Evolutionary conservation across 805 yeast species (phyloP).

Genomic region (Candida peoriensis): DNA sequence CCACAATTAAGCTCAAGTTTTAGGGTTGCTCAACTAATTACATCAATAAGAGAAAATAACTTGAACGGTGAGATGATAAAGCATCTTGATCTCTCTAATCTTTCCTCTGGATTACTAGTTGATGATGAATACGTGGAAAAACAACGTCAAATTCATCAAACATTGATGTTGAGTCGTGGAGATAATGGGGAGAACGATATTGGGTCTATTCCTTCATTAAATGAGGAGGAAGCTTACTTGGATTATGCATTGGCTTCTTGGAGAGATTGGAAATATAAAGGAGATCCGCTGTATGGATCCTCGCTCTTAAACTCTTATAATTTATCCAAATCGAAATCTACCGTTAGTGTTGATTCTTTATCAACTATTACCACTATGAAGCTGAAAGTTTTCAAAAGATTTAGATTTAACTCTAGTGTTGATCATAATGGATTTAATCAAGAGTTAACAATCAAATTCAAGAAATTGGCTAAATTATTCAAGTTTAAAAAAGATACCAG

Average conservation of each 20-base stretch:
- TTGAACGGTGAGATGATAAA: slow-evolving; percentile 53
- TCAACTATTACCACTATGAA: slow-evolving; percentile 14
- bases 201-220: slow-evolving; percentile 6
- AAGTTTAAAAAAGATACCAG: slow-evolving; percentile 4
- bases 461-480: slow-evolving; percentile 5
- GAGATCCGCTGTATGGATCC: slow-evolving; percentile 59
- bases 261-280: slow-evolving; percentile 86
- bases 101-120: slow-evolving; percentile 34
- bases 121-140: slow-evolving; percentile 12
- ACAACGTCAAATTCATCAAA: slow-evolving; percentile 2
- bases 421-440: slow-evolving; percentile 5
- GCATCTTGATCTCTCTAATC: slow-evolving; percentile 50
- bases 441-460: slow-evolving; percentile 6
- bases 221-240: slow-evolving; percentile 11
- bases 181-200: slow-evolving; percentile 10
- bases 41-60: slow-evolving; percentile 53
- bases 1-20: slow-evolving; percentile 66
- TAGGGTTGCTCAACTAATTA: slow-evolving; percentile 74
- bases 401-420: no score
- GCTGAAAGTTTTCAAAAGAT: slow-evolving; percentile 8
- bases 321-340: slow-evolving; percentile 21
- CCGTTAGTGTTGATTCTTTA: slow-evolving; percentile 17
- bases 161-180: slow-evolving; percentile 5
- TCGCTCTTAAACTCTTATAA: slow-evolving; percentile 28
- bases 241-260: slow-evolving; percentile 64